A percentile compares a stretch with the other conserved stretches of the same genome.
phyloP scores from a whole-genome alignment of 768 basidiomycete genomes.

The Tylopilus plumbeoviolaceoides region DNA sequence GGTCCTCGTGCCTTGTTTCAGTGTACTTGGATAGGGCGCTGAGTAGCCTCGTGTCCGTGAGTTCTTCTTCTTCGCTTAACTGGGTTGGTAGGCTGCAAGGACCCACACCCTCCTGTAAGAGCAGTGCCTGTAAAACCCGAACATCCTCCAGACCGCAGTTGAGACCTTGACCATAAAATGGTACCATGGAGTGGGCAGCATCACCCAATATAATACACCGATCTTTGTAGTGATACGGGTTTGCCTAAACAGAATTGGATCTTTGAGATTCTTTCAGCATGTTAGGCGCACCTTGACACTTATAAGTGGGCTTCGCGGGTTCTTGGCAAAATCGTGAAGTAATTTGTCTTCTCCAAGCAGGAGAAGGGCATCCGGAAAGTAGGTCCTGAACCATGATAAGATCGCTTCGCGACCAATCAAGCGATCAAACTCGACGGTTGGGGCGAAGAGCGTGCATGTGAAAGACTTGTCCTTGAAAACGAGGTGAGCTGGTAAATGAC shows the following conservation, averaged over 20 bases:
- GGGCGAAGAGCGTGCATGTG: constrained; percentile 95
- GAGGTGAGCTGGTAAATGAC: constrained; percentile 23
- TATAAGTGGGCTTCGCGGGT: constrained; percentile 87
- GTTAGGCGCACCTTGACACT: constrained; percentile 75
- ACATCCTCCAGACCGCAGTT: constrained; percentile 99
- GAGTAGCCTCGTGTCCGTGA: constrained; percentile 54
- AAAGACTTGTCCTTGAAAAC: constrained; percentile 83
- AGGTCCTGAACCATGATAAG: constrained; percentile 69
- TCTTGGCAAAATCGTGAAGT: constrained; percentile 71
- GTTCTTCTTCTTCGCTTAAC: constrained; percentile 26
- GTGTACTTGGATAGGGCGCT: constrained; percentile 77
- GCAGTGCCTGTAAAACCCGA: constrained; percentile 73
- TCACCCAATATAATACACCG: constrained; percentile 88
- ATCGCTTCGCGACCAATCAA: constrained; percentile 55
- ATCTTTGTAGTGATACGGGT: constrained; percentile 88
- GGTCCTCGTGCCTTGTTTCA: constrained; percentile 77
- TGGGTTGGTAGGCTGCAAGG: constrained; percentile 35
- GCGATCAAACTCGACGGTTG: constrained; percentile 68
- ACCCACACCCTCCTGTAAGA: constrained; percentile 67
- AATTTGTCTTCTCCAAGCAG: constrained; percentile 81
- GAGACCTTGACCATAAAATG: constrained; percentile 94
- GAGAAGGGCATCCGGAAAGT: constrained; percentile 87
- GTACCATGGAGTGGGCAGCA: constrained; percentile 98
- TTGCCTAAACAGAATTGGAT: constrained; percentile 47
- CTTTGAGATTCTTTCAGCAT: constrained; percentile 16